A percentile compares a stretch with the other conserved stretches of the same genome.
Conservation (phyloP, 345 rosid genomes). For the Hevea brasiliensis region DNA sequence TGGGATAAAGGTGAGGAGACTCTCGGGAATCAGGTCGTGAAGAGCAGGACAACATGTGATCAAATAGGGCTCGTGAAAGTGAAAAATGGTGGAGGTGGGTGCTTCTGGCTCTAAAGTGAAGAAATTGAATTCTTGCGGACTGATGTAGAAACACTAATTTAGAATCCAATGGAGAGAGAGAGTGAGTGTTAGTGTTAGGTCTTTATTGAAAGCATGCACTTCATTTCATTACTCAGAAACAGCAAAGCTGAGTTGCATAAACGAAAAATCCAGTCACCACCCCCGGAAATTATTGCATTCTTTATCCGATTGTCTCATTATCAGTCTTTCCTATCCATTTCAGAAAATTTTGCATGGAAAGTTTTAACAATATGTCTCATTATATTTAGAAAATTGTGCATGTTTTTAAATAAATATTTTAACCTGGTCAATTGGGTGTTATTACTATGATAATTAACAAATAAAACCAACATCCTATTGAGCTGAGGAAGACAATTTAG, state of each 20-base stretch:
- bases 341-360: no score
- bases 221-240: background rate
- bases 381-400: no score
- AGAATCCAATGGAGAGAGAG: slow-evolving; percentile 31
- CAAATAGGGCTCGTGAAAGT: slow-evolving; percentile 41
- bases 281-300: no score
- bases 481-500: no score
- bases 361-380: no score
- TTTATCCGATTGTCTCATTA: no score
- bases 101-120: background rate
- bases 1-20: slow-evolving; percentile 39
- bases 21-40: slow-evolving; percentile 42
- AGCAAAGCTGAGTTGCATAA: background rate
- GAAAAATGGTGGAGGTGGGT: slow-evolving; percentile 43
- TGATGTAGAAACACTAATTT: background rate
- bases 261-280: background rate
- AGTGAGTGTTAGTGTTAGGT: no score
- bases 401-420: no score
- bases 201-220: background rate
- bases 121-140: slow-evolving; percentile 8
- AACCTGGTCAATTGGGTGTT: no score
- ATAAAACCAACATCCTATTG: no score
- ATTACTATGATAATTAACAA: no score
- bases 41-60: slow-evolving; percentile 36
- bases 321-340: no score